phyloP scores from a whole-genome alignment of 225 moss, liverwort and hornwort species.

The Ulota crispa region DNA sequence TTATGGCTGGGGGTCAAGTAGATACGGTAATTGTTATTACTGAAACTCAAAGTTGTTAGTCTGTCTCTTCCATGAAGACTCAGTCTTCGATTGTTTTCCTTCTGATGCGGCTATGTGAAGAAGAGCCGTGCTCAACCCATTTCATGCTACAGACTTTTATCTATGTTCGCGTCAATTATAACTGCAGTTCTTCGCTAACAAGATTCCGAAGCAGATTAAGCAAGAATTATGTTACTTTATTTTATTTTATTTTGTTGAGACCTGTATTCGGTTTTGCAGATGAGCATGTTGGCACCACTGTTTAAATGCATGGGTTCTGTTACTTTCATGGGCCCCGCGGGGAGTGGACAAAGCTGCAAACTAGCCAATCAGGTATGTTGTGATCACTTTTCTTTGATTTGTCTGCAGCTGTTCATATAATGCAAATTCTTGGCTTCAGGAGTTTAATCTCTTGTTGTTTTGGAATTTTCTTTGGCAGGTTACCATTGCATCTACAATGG shows the following conservation, averaged over 20 bases:
- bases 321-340: slow-evolving; percentile 80
- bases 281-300: slow-evolving; percentile 61
- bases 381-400: not conserved
- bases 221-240: not conserved
- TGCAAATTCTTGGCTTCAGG: not conserved
- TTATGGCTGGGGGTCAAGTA: slow-evolving; percentile 82
- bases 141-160: not conserved
- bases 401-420: slow-evolving; percentile 4
- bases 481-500: slow-evolving; percentile 95
- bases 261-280: slow-evolving; percentile 41
- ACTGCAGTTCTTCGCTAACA: not conserved
- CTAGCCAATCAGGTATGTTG: slow-evolving; percentile 77
- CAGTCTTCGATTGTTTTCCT: not conserved
- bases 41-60: not conserved
- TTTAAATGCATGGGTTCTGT: slow-evolving; percentile 80
- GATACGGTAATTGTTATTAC: slow-evolving; percentile 53
- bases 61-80: not conserved
- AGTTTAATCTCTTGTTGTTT: not conserved
- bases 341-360: slow-evolving; percentile 95
- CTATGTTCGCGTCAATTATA: not conserved
- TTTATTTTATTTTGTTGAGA: not conserved
- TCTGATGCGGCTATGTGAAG: slow-evolving; percentile 2
- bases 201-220: not conserved
- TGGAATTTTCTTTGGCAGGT: slow-evolving; percentile 50
- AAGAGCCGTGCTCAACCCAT: not conserved